A percentile compares a stretch with the other conserved stretches of the same genome.
Evolutionary conservation across 2,329 filamentous ascomycete genomes (phyloP).

Genomic region (Blastomyces emzantsi): DNA sequence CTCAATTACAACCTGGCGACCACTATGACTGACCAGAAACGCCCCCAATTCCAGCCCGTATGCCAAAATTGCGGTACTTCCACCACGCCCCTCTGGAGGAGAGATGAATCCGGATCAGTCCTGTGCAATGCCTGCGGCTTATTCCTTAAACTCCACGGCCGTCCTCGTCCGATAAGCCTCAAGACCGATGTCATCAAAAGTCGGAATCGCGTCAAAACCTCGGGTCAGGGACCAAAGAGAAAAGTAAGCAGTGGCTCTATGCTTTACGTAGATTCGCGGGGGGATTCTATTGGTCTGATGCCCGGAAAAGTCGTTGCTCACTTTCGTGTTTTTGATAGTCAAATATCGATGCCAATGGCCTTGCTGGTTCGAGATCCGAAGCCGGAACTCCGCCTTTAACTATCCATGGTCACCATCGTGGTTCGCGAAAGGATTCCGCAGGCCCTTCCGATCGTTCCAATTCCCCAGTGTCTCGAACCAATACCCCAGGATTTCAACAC

Average conservation of each 20-base stretch:
- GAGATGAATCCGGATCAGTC: constrained; percentile 90
- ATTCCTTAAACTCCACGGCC: constrained; percentile 93
- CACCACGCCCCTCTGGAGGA: constrained; percentile 92
- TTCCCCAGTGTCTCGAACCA: constrained; percentile 69
- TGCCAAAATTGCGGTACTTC: constrained; percentile 96
- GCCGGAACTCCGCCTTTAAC: constrained; percentile 49
- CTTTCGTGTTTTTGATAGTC: constrained; percentile 27
- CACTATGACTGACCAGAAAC: constrained; percentile 41
- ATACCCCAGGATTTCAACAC: constrained; percentile 65
- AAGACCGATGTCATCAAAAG: constrained; percentile 99
- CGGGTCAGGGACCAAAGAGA: constrained; percentile 67
- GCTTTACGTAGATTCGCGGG: not conserved
- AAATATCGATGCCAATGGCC: constrained; percentile 48
- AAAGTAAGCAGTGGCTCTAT: constrained; percentile 51
- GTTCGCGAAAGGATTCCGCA: constrained; percentile 63
- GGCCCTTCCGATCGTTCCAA: constrained; percentile 65
- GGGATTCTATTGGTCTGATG: constrained; percentile 20
- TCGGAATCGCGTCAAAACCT: constrained; percentile 92
- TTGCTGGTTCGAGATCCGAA: constrained; percentile 49
- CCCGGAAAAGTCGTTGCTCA: constrained; percentile 9
- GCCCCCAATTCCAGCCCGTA: constrained; percentile 70
- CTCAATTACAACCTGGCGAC: constrained; percentile 33
- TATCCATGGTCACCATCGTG: constrained; percentile 51
- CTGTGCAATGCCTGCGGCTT: constrained; percentile 98
- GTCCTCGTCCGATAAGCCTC: constrained; percentile 84